Evolutionary conservation across 2,329 filamentous ascomycete species (phyloP), one percentile per base, ranked within the genome.

Genomic region (Leptographium radiaticola): DNA sequence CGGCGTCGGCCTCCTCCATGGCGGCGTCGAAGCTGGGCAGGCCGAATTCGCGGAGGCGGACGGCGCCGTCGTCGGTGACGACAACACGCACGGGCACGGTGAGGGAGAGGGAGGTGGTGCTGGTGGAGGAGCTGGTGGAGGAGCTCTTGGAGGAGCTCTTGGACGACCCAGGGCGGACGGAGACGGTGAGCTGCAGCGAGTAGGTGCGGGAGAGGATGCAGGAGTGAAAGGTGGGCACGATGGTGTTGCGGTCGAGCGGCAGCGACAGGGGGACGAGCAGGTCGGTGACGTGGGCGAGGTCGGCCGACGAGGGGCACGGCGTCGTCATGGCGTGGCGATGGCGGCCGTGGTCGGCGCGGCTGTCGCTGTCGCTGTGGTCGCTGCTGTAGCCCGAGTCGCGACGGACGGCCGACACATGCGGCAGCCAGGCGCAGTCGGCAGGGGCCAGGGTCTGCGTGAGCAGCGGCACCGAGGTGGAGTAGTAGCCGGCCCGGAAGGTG

Each of bases 151-250:
- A 59, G 51, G 66, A 69, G 5, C 68, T 71, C 60, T 67, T 72
- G 53, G 53, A 52, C 2, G 68, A 58, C 2, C 56, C 65, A 9
- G 72, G 66, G 7, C 60, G 56, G 11, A 71, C 51, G 8, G 66
- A 68, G 7, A 81, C 61, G 15, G 67, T 65, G 44, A 76, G 59
- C 58, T 73, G 71, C 34, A 81, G 62, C 6, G 73, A 70, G 63
- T 81, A 81, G n/a, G 72, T 71, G 31, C 78, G 73, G 9, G 75
- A 76, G 40, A 71, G 67, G 62, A 81, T 73, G 67, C 78, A 81
- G 10, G 74, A 75, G 66, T 80, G 75, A 61, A 81, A 81, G 6
- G 75, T 76, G 0, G 78, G 78, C 25, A 80, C 57, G 59, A 80
- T 77, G 10, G 72, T 67, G 62, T 73, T 76, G 61, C 70, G 73